Conservation (phyloP, 805 yeast species). For the Candida oleophila region DNA sequence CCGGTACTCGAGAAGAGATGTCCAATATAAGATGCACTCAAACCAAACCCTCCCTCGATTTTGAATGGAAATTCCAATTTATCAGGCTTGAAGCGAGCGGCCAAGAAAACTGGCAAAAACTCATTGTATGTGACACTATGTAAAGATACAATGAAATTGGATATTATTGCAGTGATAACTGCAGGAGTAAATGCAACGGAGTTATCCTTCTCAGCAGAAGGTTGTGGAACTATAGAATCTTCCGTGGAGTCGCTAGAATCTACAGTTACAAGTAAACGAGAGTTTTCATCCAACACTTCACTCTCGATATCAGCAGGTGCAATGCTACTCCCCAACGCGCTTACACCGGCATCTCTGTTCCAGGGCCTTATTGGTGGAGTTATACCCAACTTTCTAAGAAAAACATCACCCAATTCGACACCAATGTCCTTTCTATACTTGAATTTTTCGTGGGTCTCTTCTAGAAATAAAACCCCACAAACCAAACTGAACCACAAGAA, state of each 20-base stretch:
- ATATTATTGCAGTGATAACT: slow-evolving; percentile 30
- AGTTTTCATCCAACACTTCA: background rate
- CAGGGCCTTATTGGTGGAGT: slow-evolving; percentile 29
- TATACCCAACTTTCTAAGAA: slow-evolving; percentile 25
- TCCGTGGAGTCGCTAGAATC: background rate
- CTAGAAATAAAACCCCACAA: slow-evolving; percentile 35
- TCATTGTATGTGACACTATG: slow-evolving; percentile 33
- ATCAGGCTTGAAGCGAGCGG: slow-evolving; percentile 25
- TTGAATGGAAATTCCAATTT: slow-evolving; percentile 30
- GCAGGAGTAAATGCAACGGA: slow-evolving; percentile 25
- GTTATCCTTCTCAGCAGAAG: slow-evolving; percentile 1
- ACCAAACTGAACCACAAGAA: slow-evolving; percentile 24
- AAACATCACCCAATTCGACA: slow-evolving; percentile 35
- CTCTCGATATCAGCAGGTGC: background rate
- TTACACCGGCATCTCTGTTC: slow-evolving; percentile 10
- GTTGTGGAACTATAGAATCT: background rate
- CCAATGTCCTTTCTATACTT: slow-evolving; percentile 28
- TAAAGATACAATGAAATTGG: slow-evolving; percentile 33
- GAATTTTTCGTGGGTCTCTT: slow-evolving; percentile 32
- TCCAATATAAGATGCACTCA: slow-evolving; percentile 31
- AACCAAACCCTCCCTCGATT: slow-evolving; percentile 39
- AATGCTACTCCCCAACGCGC: background rate
- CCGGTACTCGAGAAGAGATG: slow-evolving; percentile 37
- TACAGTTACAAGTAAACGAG: background rate
- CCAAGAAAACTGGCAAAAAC: slow-evolving; percentile 38